Base-by-base conservation (phyloP, 1,284 basidiomycete genomes). In the Trametes hirsuta region DNA sequence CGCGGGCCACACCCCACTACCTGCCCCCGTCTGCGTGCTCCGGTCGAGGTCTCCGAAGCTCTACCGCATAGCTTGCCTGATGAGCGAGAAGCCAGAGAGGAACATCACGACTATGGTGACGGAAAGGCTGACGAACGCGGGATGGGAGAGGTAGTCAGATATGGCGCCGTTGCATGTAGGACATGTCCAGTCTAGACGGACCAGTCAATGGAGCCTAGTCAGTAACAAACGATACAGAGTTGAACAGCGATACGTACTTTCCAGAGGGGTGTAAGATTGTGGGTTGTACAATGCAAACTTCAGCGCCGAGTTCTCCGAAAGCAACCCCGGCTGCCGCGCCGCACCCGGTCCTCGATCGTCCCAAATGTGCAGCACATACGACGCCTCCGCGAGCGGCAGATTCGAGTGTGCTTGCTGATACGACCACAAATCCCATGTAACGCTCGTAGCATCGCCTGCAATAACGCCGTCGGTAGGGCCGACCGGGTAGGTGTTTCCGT, bases 271-370 rank as follows among this genome's bases (percentile, higher is more conserved):
- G 72, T 95, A 95, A 6, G 82, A 49, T 66, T 86, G 84, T 0
- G 95, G 94, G 1, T 87, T 87, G 74, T 97, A 98, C 70, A 98
- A 75, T 50, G 92, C 93, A 76, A 98, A 97, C 68, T 83, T 79
- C 45, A 93, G 77, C 3, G 82, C 82, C 39, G 80, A 81, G 72
- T 95, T 94, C 50, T 88, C 85, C 58, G 77, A 77, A 65, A 98
- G 78, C 69, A 81, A 82, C 0, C 95, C 95, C 0, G 86, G 84
- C 18, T 77, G 74, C 39, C 83, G 76, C 6, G 77, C 75, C 0
- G 86, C 86, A 11, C 77, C 82, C 5, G 84, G 79, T 0, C 95
- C 95, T 61, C 90, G 81, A 58, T 92, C 84, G 69, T 91, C 95
- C 78, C 83, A 93, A 24, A 97, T 86, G 44, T 84, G 81, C 44